Evolutionary conservation across 257 asterid genomes (phyloP).

Genomic region (Nyctanthes arbortristis): DNA sequence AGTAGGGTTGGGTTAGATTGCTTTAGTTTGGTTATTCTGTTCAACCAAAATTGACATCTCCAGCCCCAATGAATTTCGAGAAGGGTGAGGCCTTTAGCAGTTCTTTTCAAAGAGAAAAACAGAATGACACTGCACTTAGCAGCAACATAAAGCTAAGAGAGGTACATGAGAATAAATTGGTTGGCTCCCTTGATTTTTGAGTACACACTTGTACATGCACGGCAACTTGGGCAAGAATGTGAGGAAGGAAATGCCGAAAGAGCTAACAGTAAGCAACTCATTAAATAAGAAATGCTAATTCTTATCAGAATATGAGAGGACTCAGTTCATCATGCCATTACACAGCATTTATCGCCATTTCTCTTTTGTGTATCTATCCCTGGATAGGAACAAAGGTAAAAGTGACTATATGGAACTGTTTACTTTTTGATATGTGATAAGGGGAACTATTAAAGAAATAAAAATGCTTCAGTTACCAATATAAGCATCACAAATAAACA

Average conservation of each 20-base stretch:
- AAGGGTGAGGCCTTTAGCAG: background rate
- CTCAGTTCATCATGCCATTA: background rate
- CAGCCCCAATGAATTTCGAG: too few species aligned
- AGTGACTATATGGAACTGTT: too few species aligned
- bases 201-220: background rate
- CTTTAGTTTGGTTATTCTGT: too few species aligned
- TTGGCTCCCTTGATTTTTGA: background rate
- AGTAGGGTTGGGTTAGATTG: too few species aligned
- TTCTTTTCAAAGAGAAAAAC: background rate
- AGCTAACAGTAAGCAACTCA: background rate
- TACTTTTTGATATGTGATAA: too few species aligned
- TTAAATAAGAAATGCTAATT: background rate
- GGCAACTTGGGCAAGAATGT: background rate
- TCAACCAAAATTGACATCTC: too few species aligned
- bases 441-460: background rate
- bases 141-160: background rate
- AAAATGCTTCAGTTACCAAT: background rate
- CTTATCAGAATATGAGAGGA: background rate
- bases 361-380: background rate
- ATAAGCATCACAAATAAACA: background rate
- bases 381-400: background rate
- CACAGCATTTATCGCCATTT: background rate
- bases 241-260: background rate
- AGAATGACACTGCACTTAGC: background rate
- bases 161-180: background rate